Evolutionary conservation across 495 filamentous ascomycete genomes (phyloP), one percentile per base, ranked within the genome.

Genomic region (Penicillium taxi): DNA sequence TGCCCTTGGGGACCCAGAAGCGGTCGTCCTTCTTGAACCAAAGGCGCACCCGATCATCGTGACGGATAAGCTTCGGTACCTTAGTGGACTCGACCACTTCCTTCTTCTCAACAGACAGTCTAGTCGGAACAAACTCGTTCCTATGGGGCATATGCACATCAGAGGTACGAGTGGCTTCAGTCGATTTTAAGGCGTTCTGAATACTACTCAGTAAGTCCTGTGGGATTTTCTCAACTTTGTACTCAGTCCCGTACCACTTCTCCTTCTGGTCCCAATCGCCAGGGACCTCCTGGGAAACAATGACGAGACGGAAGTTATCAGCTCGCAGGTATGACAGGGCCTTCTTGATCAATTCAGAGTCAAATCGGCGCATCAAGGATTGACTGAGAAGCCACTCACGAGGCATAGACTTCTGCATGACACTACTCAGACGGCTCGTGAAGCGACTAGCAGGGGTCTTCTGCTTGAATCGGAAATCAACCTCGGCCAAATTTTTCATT

Each of bases 1-100:
- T 94, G 0, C 81, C 91, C 58, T 94, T 96, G 2, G 91, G 91
- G 3, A 99, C 91, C 91, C 91, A 99, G 64, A 96, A 99, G 0
- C 78, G 85, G 49, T 99, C 91, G 48, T 99, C 91, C 62, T 96
- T 96, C 73, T 99, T 99, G 63, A 77, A 96, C 91, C 91, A 99
- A n/a, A 84, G 78, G 20, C 91, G 79, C 2, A 82, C 77, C 6
- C 77, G 63, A 13, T 83, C 74, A 44, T 95, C 91, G 50, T 93
- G 86, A 44, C 90, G 81, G 41, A 99, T 82, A 22, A 99, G 74
- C 49, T 80, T 82, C 1, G 91, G 91, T 11, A 78, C 69, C 39
- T 82, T 76, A 4, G 77, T 64, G 9, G 86, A 83, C 49, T 83
- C 75, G 32, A 77, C 68, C 15, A 86, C 74, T 23, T 91, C 86